phyloP scores from a whole-genome alignment of 179 eudicot species.

The Dionaea muscipula region DNA sequence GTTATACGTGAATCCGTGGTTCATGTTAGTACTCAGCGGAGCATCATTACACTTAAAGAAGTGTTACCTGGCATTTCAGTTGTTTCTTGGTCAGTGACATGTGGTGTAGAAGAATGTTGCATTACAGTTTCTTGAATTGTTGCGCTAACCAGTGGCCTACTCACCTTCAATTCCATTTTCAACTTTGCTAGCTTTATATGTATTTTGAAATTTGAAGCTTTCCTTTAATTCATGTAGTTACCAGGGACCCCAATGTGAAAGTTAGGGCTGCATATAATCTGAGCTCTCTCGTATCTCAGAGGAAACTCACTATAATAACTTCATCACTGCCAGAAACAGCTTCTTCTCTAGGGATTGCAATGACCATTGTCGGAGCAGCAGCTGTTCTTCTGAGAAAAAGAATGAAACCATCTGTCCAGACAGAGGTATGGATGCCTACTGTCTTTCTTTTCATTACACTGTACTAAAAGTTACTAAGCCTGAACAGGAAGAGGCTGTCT shows the following conservation, averaged over 20 bases:
- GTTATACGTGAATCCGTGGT: too few species aligned
- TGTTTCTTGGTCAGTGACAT: not conserved
- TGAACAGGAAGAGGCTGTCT: too few species aligned
- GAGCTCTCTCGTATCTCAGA: slow-evolving; percentile 20
- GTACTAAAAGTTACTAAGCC: too few species aligned
- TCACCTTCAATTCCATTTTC: not conserved
- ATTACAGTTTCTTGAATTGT: not conserved
- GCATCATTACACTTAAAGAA: too few species aligned
- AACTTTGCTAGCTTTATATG: too few species aligned
- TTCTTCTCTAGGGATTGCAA: slow-evolving; percentile 69
- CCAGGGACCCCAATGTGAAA: slow-evolving; percentile 24
- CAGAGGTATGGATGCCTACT: slow-evolving; percentile 32
- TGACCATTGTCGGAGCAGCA: slow-evolving; percentile 80
- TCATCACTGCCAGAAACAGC: slow-evolving; percentile 60
- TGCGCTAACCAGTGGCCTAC: not conserved
- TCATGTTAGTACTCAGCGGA: too few species aligned
- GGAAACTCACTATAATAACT: slow-evolving; percentile 18
- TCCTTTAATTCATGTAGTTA: slow-evolving; percentile 23
- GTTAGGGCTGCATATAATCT: slow-evolving; percentile 2
- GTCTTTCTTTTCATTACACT: not conserved
- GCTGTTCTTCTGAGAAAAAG: slow-evolving; percentile 60
- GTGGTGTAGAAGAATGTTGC: not conserved
- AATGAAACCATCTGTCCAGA: slow-evolving; percentile 41
- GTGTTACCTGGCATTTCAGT: too few species aligned
- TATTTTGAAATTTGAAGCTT: too few species aligned